Base-by-base conservation (phyloP, 169 alveolate species). In the Plasmodium reichenowi region DNA sequence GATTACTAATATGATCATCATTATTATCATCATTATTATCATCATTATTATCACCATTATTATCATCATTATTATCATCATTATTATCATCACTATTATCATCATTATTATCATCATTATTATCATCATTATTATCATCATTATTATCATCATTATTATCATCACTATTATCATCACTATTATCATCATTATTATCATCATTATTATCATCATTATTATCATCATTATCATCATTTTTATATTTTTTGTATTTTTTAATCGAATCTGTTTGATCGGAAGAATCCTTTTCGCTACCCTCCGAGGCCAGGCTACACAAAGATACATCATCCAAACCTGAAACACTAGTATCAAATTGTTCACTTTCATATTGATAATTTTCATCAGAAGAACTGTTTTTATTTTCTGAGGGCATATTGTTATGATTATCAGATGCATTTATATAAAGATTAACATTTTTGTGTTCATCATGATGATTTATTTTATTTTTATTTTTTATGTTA, bases 281-380 rank as follows among this genome's bases (percentile, higher is more conserved):
- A 38, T 2, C 48, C 22, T 50, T 45, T 24, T 68, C 74, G 17
- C 45, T n/a, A 58, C 70, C 29, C 48, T 58, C 59, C 5, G 80
- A 68, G 10, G 56, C 74, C 15, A 67, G 67, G 29, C 73, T 83
- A 15, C 56, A 72, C 59, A 68, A 38, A 68, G 83, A 83, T 48
- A 83, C 83, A 26, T 64, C 73, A 13, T 76, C 88, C 1, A 12
- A 15, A 1, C 24, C 47, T 9, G 20, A 47, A 20, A 43, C 2
- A 5, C 10, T 54, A 17, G 29, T 76, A 15, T 78, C 45, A 38
- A 1, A 38, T 38, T 38, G 47, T 17, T 78, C 89, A 50, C 89
- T 64, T 26, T 29, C 15, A 20, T 6, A 20, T 12, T 78, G 60
- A 59, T 43, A 22, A 12, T 78, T 76, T 22, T 78, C 89, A 24